These are phyloP conservation scores for Acidomyces sp. DNA, from an alignment of 495 filamentous ascomycete species.

Conservation along the genomic window DNA sequence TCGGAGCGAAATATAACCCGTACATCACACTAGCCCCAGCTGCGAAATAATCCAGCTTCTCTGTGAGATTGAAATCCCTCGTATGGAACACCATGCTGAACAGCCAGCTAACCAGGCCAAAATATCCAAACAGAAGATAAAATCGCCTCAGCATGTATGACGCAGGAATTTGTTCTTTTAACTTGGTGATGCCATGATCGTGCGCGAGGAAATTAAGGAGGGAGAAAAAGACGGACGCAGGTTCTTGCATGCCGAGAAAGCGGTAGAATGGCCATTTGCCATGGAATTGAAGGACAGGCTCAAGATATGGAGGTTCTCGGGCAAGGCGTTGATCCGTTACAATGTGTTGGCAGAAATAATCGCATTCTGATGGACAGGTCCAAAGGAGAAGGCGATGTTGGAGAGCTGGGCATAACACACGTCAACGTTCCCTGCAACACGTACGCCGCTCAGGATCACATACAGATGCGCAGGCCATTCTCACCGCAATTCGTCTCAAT, in stretches of 20 bases:
- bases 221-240: constrained; percentile 84
- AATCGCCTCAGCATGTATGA: constrained; percentile 64
- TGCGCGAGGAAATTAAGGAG: constrained; percentile 83
- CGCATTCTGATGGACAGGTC: constrained; percentile 83
- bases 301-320: constrained; percentile 46
- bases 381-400: constrained; percentile 60
- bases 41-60: constrained; percentile 92
- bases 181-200: constrained; percentile 55
- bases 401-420: constrained; percentile 35
- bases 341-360: constrained; percentile 96
- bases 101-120: constrained; percentile 70
- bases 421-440: background rate
- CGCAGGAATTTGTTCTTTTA: constrained; percentile 55
- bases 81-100: constrained; percentile 86
- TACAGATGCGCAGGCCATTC: constrained; percentile 40
- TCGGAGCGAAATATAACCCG: constrained; percentile 68
- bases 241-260: constrained; percentile 85
- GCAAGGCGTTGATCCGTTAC: constrained; percentile 61
- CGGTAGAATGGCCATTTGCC: constrained; percentile 98
- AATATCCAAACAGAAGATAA: constrained; percentile 68
- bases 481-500: constrained; percentile 60
- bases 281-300: constrained; percentile 79
- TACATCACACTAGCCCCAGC: constrained; percentile 86
- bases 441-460: constrained; percentile 19
- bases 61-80: constrained; percentile 70